phyloP scores from a whole-genome alignment of 257 asterid species.

The Solanum rostratum region DNA sequence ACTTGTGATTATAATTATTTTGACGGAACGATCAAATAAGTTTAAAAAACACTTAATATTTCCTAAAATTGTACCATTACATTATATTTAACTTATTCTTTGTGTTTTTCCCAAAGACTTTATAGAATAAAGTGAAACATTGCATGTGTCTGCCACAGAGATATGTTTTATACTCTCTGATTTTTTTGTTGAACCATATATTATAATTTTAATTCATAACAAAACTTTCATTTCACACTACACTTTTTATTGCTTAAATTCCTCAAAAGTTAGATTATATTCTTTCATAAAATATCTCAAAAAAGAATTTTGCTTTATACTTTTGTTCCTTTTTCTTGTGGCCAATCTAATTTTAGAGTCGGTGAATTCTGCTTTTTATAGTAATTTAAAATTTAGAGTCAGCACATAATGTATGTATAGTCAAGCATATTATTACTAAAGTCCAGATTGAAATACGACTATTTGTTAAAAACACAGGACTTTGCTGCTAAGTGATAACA shows the following conservation, averaged over 20 bases:
- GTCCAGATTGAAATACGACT: background rate
- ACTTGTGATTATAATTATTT: background rate
- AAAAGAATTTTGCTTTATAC: background rate
- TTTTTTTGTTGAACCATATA: background rate
- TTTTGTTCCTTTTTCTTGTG: background rate
- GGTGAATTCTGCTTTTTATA: background rate
- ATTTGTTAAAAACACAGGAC: too few species aligned
- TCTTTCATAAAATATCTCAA: background rate
- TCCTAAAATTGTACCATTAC: background rate
- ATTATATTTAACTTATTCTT: background rate
- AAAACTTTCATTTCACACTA: background rate
- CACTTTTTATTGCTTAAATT: background rate
- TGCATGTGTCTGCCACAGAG: background rate
- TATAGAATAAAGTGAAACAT: background rate
- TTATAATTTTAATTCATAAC: background rate
- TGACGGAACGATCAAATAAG: background rate
- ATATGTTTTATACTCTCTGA: background rate
- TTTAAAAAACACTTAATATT: background rate
- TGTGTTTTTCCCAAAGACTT: background rate
- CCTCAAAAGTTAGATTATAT: background rate
- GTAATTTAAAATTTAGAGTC: background rate
- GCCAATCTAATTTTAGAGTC: background rate
- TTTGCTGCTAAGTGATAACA: too few species aligned
- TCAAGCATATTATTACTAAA: background rate
- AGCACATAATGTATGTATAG: background rate